These are phyloP conservation scores for Theobroma cacao DNA, from an alignment of 345 rosid genomes.

Conservation along the genomic window DNA sequence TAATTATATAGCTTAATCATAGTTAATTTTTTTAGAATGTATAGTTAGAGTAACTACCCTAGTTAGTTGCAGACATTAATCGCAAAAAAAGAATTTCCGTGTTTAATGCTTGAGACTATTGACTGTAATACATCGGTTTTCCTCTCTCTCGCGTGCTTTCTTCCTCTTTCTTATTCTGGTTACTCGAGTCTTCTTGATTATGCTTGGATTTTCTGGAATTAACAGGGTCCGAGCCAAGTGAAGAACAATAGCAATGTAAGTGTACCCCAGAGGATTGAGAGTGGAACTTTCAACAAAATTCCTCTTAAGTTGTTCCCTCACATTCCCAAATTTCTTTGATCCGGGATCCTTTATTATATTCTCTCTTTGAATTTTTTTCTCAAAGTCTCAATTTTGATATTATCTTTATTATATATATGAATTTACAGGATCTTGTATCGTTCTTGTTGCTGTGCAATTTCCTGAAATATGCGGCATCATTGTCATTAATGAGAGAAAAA, in stretches of 20 bases:
- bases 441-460: slow-evolving; percentile 79
- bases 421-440: slow-evolving; percentile 74
- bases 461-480: slow-evolving; percentile 67
- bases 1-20: too few species aligned
- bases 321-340: slow-evolving; percentile 86
- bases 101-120: too few species aligned
- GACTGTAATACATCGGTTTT: too few species aligned
- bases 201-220: too few species aligned
- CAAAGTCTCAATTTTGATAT: neutral
- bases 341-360: slow-evolving; percentile 50
- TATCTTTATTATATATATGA: neutral
- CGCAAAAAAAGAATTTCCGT: too few species aligned
- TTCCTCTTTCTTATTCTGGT: too few species aligned
- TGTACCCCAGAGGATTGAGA: slow-evolving; percentile 45
- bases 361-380: neutral
- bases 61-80: too few species aligned
- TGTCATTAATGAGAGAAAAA: neutral
- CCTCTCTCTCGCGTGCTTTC: too few species aligned
- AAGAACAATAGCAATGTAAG: slow-evolving; percentile 16
- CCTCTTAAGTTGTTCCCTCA: slow-evolving; percentile 80
- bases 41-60: too few species aligned
- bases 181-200: too few species aligned
- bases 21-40: too few species aligned
- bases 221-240: slow-evolving; percentile 14
- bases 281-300: slow-evolving; percentile 67